Percentiles rank a stretch among this genome's conserved stretches.
phyloP scores from a whole-genome alignment of 2,329 filamentous ascomycete species.

The Alternaria sp. region DNA sequence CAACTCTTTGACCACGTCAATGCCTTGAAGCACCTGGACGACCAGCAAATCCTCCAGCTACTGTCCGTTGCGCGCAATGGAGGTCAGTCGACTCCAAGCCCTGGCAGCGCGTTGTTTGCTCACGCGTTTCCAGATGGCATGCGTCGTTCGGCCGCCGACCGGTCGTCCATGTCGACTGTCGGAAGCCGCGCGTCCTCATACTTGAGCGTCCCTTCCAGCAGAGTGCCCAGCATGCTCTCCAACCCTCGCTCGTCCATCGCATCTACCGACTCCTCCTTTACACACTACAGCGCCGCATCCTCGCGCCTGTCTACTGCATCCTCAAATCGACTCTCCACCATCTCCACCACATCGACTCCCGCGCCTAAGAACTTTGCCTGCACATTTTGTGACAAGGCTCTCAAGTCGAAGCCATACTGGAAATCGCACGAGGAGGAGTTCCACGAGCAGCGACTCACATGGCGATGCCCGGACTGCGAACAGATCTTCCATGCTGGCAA shows the following conservation, averaged over 20 bases:
- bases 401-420: conserved; percentile 75
- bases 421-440: conserved; percentile 75
- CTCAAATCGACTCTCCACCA: conserved; percentile 47
- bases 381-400: conserved; percentile 67
- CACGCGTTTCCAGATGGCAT: conserved; percentile 45
- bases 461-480: conserved; percentile 73
- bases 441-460: conserved; percentile 73
- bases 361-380: conserved; percentile 55
- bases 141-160: conserved; percentile 44
- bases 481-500: conserved; percentile 73
- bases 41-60: conserved; percentile 51
- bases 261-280: conserved; percentile 51
- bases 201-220: conserved; percentile 50
- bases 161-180: conserved; percentile 50
- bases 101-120: conserved; percentile 28
- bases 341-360: conserved; percentile 44
- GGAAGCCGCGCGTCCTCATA: conserved; percentile 50
- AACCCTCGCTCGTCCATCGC: conserved; percentile 51
- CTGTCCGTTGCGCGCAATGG: conserved; percentile 51
- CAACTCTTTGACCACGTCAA: conserved; percentile 53
- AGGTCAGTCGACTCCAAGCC: conserved; percentile 40
- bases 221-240: conserved; percentile 50
- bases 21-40: conserved; percentile 52
- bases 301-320: conserved; percentile 51
- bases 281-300: conserved; percentile 50